phyloP scores from a whole-genome alignment of 2,329 filamentous ascomycete genomes.

The Sordariomycetes sp. region DNA sequence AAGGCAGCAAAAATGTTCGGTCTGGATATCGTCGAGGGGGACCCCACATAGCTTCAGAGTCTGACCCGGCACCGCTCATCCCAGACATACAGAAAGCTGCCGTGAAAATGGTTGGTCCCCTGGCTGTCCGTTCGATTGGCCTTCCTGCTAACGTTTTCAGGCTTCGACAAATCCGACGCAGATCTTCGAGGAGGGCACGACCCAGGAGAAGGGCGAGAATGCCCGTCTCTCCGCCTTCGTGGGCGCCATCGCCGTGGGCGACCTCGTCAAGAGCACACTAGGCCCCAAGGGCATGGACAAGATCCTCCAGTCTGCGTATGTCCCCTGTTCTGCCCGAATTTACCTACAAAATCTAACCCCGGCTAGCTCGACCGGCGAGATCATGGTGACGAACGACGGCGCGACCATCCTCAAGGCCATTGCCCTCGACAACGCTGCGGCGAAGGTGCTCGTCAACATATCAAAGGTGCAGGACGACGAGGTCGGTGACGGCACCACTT shows the following conservation, averaged over 20 bases:
- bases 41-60: slow-evolving; percentile 4
- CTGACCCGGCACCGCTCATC: not conserved
- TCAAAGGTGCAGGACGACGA: slow-evolving; percentile 99
- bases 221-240: slow-evolving; percentile 97
- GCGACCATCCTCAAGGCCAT: slow-evolving; percentile 98
- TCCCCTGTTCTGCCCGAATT: slow-evolving; percentile 13
- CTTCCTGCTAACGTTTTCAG: slow-evolving; percentile 2
- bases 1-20: slow-evolving; percentile 3
- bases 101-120: slow-evolving; percentile 1
- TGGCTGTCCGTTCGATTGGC: not conserved
- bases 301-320: slow-evolving; percentile 88
- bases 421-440: slow-evolving; percentile 94
- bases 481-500: slow-evolving; percentile 95
- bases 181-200: slow-evolving; percentile 95
- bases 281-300: slow-evolving; percentile 99
- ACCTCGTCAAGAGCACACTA: slow-evolving; percentile 93
- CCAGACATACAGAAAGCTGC: not conserved
- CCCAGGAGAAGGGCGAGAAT: slow-evolving; percentile 98
- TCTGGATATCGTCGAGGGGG: not conserved
- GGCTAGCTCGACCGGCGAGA: slow-evolving; percentile 79
- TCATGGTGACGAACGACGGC: slow-evolving; percentile 98
- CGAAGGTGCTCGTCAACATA: slow-evolving; percentile 97
- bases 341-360: slow-evolving; percentile 7
- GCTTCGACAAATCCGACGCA: slow-evolving; percentile 76
- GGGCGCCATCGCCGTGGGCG: slow-evolving; percentile 93